phyloP scores from a whole-genome alignment of 805 yeast genomes.

The Candida maesae region DNA sequence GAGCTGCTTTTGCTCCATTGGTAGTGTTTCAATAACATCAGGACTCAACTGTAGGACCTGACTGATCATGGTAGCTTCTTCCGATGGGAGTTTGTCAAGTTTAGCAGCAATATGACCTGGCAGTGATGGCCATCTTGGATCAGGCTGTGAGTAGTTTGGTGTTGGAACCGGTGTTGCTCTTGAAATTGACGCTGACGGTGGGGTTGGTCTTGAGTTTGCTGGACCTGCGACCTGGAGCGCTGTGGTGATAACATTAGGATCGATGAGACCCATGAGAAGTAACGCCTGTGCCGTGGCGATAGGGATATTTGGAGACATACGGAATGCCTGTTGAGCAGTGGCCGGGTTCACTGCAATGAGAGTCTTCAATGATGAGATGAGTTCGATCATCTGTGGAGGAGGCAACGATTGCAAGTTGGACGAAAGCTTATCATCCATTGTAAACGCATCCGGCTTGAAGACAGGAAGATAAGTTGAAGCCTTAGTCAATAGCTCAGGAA shows the following conservation, averaged over 20 bases:
- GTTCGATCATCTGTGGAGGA: slow-evolving; percentile 67
- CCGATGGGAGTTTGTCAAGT: slow-evolving; percentile 46
- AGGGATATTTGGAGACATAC: slow-evolving; percentile 53
- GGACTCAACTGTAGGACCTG: slow-evolving; percentile 45
- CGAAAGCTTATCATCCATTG: slow-evolving; percentile 54
- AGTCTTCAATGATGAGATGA: slow-evolving; percentile 61
- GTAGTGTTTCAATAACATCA: slow-evolving; percentile 16
- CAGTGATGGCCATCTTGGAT: slow-evolving; percentile 45
- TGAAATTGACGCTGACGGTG: background rate
- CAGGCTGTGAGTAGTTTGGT: slow-evolving; percentile 4
- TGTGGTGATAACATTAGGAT: slow-evolving; percentile 60
- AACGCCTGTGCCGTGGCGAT: slow-evolving; percentile 70
- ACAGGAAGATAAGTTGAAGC: slow-evolving; percentile 58
- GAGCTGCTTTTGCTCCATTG: slow-evolving; percentile 14
- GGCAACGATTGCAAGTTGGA: slow-evolving; percentile 60
- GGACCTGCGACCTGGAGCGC: slow-evolving; percentile 32
- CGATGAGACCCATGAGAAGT: slow-evolving; percentile 72
- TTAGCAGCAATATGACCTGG: slow-evolving; percentile 48
- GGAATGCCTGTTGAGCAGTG: slow-evolving; percentile 51
- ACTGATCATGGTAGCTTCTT: slow-evolving; percentile 52
- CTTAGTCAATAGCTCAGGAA: slow-evolving; percentile 46
- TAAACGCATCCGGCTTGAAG: slow-evolving; percentile 41
- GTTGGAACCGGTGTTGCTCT: background rate
- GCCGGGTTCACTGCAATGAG: slow-evolving; percentile 30
- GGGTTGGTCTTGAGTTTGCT: background rate